Conservation (phyloP, 148 eudicot species). For the Chenopodium formosanum region DNA sequence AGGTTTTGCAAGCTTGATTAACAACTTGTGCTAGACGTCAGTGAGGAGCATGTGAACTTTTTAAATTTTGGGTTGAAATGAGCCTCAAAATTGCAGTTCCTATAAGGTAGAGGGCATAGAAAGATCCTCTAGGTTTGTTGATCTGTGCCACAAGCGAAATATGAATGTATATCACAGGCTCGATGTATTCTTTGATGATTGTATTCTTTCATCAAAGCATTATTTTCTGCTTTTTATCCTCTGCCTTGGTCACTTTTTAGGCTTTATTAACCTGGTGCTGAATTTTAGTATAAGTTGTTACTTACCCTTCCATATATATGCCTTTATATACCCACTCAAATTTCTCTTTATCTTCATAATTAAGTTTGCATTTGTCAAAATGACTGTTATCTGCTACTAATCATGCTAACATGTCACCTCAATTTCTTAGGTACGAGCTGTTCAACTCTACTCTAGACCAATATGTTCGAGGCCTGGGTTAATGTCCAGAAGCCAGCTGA, state of each 20-base stretch:
- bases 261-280: neutral
- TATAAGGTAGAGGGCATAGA: neutral
- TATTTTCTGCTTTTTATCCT: neutral
- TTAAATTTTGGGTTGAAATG: neutral
- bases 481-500: neutral
- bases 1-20: neutral
- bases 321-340: neutral
- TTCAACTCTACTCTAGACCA: constrained; percentile 88
- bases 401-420: neutral
- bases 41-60: neutral
- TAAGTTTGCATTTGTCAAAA: neutral
- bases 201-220: neutral
- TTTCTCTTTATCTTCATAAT: neutral
- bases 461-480: constrained; percentile 92
- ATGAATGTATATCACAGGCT: neutral
- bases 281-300: neutral
- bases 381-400: neutral
- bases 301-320: neutral
- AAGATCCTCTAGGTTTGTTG: neutral
- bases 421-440: constrained; percentile 61
- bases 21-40: neutral
- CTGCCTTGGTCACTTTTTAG: neutral
- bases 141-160: neutral
- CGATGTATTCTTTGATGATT: neutral
- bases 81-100: neutral